phyloP scores from a whole-genome alignment of 2,329 filamentous ascomycete species.

The Ceratocystis albifundus region DNA sequence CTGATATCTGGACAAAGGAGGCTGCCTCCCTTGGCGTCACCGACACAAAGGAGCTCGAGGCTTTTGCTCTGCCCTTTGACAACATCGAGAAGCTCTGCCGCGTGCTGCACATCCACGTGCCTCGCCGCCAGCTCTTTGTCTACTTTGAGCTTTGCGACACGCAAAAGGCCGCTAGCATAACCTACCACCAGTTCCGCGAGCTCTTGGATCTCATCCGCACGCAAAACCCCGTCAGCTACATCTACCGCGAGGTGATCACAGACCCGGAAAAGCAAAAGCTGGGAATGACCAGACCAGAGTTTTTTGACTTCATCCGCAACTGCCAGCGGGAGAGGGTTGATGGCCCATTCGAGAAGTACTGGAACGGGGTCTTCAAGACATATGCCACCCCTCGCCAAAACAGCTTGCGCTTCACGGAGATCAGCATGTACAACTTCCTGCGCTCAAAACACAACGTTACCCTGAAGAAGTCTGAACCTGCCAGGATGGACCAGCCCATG shows the following conservation, averaged over 20 bases:
- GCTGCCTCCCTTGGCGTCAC: constrained; percentile 58
- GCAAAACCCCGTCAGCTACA: constrained; percentile 8
- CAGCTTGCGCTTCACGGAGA: constrained; percentile 53
- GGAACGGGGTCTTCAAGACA: constrained; percentile 61
- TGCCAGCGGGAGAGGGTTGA: constrained; percentile 68
- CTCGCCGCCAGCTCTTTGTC: constrained; percentile 57
- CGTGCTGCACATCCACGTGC: constrained; percentile 83
- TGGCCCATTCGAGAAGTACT: constrained; percentile 43
- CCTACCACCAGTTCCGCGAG: constrained; percentile 68
- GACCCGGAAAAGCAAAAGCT: constrained; percentile 42
- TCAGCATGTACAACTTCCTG: constrained; percentile 66
- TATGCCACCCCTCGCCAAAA: constrained; percentile 35
- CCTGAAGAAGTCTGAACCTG: constrained; percentile 50
- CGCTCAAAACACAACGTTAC: constrained; percentile 62
- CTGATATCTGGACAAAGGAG: constrained; percentile 74
- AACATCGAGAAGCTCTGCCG: constrained; percentile 77
- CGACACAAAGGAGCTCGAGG: constrained; percentile 35
- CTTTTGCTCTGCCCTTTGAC: constrained; percentile 55
- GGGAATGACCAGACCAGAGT: constrained; percentile 58
- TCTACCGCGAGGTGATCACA: constrained; percentile 47
- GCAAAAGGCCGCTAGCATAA: constrained; percentile 53
- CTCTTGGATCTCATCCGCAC: constrained; percentile 61
- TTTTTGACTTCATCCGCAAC: constrained; percentile 61
- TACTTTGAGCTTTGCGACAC: constrained; percentile 65
- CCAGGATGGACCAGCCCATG: constrained; percentile 65